A percentile compares a stretch with the other conserved stretches of the same genome.
phyloP scores from a whole-genome alignment of 345 rosid species.

The Firmiana major region DNA sequence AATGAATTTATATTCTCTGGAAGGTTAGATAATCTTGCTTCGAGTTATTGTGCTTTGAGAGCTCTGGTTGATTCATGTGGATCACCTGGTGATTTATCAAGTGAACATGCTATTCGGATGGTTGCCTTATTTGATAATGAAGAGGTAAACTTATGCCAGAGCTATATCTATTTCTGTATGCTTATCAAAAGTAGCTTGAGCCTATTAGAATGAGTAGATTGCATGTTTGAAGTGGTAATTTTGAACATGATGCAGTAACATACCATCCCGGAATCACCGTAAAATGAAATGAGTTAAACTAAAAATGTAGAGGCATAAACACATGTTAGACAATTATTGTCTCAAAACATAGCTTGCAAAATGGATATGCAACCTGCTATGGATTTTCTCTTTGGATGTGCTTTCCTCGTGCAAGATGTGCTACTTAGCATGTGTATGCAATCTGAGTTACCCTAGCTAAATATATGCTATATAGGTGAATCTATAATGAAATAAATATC shows the following conservation, averaged over 20 bases:
- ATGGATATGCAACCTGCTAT: background rate
- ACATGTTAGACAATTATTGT: background rate
- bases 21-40: conserved; percentile 92
- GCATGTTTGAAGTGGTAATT: background rate
- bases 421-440: background rate
- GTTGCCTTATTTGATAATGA: conserved; percentile 94
- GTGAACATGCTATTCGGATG: conserved; percentile 71
- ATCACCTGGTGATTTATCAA: conserved; percentile 47
- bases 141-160: conserved; percentile 54
- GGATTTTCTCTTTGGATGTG: background rate
- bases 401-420: background rate
- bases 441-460: background rate
- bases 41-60: conserved; percentile 82
- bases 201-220: background rate
- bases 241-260: background rate
- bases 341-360: background rate
- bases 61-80: conserved; percentile 79
- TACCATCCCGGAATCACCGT: background rate
- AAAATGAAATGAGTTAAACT: background rate
- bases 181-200: conserved; percentile 7
- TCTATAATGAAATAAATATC: background rate
- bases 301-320: background rate
- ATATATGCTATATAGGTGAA: background rate
- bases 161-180: conserved; percentile 10
- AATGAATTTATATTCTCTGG: conserved; percentile 92